Evolutionary conservation across 2,329 filamentous ascomycete genomes (phyloP), one percentile per base, ranked within the genome.

Genomic region (Zymoseptoria crescenta): DNA sequence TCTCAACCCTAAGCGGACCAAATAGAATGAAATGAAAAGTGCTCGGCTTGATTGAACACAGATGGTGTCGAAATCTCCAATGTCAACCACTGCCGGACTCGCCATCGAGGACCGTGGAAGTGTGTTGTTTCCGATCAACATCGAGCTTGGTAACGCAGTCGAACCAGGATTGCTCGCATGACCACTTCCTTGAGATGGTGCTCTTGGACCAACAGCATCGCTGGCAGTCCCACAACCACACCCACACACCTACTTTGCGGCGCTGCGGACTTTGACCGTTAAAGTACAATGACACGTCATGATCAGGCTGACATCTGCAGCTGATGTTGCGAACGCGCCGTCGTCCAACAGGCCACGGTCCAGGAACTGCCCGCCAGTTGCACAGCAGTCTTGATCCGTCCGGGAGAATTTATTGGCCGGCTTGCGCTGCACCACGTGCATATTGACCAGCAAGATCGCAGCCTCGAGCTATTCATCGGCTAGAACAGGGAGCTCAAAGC

Each of bases 401-500:
- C 9, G 16, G 35, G 16, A 41, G 35, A 41, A 9, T 4, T 41
- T 41, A 1, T 6, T 45, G 35, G 35, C 35, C 16, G 35, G 4
- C 16, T 13, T 13, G 13, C 0, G 2, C 35, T 45, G 16, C 16
- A 45, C 13, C 35, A 16, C 10, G 13, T 45, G 35, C n/a, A 16
- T 2, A 2, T n/a, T 21, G n/a, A 19, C 49, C 49, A 52, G 49
- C 49, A 52, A n/a, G 3, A 20, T 19, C 5, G n/a, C 20, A n/a
- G 6, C 5, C 49, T 52, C n/a, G 49, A 52, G 20, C n/a, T 52
- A 19, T 24, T 9, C 21, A 16, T n/a, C 13, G 16, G 5, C 35
- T n/a, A 6, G 5, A n/a, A 45, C 5, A 13, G 16, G 35, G 13
- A 6, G 19, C 28, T 79, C 79, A 96, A 69, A 96, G 74, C 70